These are phyloP conservation scores for Aspergillus costaricaensis DNA, from an alignment of 2,329 filamentous ascomycete genomes.

Conservation along the genomic window DNA sequence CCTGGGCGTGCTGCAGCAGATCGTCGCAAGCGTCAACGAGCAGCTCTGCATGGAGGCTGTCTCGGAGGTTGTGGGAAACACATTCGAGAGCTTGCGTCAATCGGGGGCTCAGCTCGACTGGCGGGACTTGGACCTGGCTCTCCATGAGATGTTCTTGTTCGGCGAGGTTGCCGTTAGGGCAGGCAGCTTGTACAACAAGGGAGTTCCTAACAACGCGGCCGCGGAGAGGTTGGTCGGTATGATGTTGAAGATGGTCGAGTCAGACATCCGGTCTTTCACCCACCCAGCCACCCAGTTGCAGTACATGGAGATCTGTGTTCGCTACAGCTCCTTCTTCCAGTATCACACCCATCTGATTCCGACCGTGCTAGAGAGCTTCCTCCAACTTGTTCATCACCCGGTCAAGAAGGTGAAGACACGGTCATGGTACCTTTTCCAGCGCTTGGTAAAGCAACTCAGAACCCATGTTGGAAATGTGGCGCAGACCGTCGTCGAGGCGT, in stretches of 20 bases:
- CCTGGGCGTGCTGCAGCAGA: constrained; percentile 88
- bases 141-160: constrained; percentile 95
- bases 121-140: constrained; percentile 89
- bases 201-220: constrained; percentile 74
- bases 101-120: constrained; percentile 78
- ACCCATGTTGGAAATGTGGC: constrained; percentile 84
- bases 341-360: constrained; percentile 78
- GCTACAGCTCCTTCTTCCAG: constrained; percentile 92
- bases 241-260: constrained; percentile 95
- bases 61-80: constrained; percentile 82
- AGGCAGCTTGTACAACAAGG: constrained; percentile 83
- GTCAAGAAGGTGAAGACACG: constrained; percentile 84
- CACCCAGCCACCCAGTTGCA: constrained; percentile 92
- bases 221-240: constrained; percentile 82
- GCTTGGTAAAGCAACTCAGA: constrained; percentile 85
- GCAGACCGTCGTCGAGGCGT: constrained; percentile 85
- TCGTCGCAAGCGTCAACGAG: constrained; percentile 86
- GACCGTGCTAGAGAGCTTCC: constrained; percentile 85
- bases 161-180: constrained; percentile 90
- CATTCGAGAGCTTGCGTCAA: constrained; percentile 77
- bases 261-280: constrained; percentile 82
- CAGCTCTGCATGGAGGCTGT: constrained; percentile 83
- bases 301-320: constrained; percentile 98
- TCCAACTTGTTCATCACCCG: constrained; percentile 83
- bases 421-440: constrained; percentile 96